Percentiles rank a stretch among this genome's conserved stretches.
phyloP scores from a whole-genome alignment of 495 filamentous ascomycete genomes.

The Aspergillus kassunensis region DNA sequence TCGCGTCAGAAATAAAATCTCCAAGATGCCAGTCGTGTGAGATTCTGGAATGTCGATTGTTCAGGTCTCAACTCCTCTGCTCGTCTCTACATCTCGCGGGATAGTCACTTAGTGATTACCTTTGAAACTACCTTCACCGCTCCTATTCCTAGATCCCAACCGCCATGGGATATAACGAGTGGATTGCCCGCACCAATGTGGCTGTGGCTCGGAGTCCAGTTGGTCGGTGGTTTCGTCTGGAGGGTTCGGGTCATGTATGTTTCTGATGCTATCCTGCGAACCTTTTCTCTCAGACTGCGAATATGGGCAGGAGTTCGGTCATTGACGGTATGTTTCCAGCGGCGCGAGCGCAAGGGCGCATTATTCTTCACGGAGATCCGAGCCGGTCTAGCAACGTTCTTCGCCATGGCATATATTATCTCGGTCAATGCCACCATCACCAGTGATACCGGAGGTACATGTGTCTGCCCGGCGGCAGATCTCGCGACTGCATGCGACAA shows the following conservation, averaged over 20 bases:
- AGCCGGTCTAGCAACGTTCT: conserved; percentile 76
- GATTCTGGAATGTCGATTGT: background rate
- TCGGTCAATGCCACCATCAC: conserved; percentile 70
- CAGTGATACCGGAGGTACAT: conserved; percentile 64
- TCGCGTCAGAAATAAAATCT: conserved; percentile 10
- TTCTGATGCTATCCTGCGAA: too few species aligned
- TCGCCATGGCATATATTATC: conserved; percentile 85
- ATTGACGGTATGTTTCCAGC: conserved; percentile 28
- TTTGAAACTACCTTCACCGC: background rate
- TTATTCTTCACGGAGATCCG: conserved; percentile 76
- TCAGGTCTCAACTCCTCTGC: background rate
- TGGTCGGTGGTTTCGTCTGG: conserved; percentile 69
- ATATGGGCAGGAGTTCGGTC: background rate
- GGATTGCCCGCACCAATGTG: conserved; percentile 50
- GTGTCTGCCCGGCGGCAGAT: conserved; percentile 57
- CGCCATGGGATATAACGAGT: conserved; percentile 38
- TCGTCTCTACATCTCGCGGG: background rate
- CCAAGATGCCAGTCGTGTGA: conserved; percentile 3
- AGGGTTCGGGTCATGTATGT: conserved; percentile 70
- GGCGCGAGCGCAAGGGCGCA: conserved; percentile 65
- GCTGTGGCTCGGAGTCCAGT: conserved; percentile 55
- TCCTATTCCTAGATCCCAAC: background rate
- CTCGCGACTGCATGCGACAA: conserved; percentile 32
- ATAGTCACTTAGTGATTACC: background rate
- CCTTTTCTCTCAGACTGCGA: too few species aligned